Evolutionary conservation across 2,329 filamentous ascomycete species (phyloP).

Genomic region (Pseudocercospora eumusae): DNA sequence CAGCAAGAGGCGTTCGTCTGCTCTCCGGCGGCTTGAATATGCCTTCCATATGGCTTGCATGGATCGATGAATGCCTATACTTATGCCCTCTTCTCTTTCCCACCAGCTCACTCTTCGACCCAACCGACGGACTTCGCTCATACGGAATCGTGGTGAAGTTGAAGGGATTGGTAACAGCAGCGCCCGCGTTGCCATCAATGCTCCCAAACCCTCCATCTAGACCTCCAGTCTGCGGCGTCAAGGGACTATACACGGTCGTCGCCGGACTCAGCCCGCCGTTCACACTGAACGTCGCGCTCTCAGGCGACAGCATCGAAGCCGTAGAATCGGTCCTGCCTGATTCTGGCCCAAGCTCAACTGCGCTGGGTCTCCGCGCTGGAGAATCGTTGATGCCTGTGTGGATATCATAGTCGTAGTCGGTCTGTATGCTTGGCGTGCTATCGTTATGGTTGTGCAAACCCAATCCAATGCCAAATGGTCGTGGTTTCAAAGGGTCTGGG

Average conservation of each 20-base stretch:
- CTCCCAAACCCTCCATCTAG: slow-evolving; percentile 36
- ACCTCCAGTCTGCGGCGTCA: slow-evolving; percentile 38
- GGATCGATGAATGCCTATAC: slow-evolving; percentile 93
- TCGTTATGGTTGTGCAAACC: slow-evolving; percentile 33
- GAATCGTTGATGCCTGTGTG: slow-evolving; percentile 34
- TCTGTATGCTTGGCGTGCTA: slow-evolving; percentile 31
- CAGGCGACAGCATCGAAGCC: slow-evolving; percentile 36
- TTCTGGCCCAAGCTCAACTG: slow-evolving; percentile 15
- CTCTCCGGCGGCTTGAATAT: slow-evolving; percentile 85
- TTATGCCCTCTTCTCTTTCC: slow-evolving; percentile 92
- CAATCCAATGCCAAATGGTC: slow-evolving; percentile 21
- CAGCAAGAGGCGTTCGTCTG: slow-evolving; percentile 79
- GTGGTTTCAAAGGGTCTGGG: slow-evolving; percentile 14
- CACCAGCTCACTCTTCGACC: slow-evolving; percentile 71
- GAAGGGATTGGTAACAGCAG: slow-evolving; percentile 68
- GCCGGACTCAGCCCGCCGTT: slow-evolving; percentile 31
- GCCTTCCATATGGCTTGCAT: slow-evolving; percentile 84
- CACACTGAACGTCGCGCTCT: slow-evolving; percentile 33
- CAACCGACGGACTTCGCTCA: slow-evolving; percentile 46
- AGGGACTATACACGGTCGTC: slow-evolving; percentile 35
- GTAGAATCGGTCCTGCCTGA: slow-evolving; percentile 26
- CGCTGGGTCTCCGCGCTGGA: slow-evolving; percentile 18
- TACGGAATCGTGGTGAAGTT: slow-evolving; percentile 77
- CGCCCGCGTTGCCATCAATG: slow-evolving; percentile 26
- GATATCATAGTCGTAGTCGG: slow-evolving; percentile 38